A percentile compares a stretch with the other conserved stretches of the same genome.
These are phyloP conservation scores for Spergularia azorica DNA, from an alignment of 179 eudicot species.

Conservation along the genomic window DNA sequence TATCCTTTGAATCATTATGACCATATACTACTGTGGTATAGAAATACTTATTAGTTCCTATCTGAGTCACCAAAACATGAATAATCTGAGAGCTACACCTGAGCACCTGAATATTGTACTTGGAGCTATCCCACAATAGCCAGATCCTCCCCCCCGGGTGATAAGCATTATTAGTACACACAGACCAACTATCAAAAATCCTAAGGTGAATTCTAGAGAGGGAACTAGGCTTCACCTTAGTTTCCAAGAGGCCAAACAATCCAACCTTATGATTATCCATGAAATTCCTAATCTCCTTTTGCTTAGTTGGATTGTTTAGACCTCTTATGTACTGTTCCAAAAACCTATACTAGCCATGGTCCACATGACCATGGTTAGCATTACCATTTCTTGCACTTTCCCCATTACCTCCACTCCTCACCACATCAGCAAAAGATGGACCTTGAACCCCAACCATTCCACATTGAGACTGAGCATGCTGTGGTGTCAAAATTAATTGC, in stretches of 20 bases:
- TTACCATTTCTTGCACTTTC: background rate
- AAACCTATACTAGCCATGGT: no score
- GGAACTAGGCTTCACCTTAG: background rate
- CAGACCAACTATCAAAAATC: background rate
- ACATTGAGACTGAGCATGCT: no score
- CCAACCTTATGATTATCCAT: background rate
- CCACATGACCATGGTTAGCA: background rate
- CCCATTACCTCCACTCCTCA: conserved; percentile 4
- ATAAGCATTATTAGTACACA: background rate
- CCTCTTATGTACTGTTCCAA: background rate
- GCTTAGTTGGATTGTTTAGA: background rate
- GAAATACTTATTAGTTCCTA: no score
- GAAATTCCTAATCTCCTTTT: no score
- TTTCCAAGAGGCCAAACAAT: background rate
- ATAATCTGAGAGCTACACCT: background rate
- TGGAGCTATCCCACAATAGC: background rate
- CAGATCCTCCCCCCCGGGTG: background rate
- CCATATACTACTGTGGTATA: no score
- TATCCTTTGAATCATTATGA: no score
- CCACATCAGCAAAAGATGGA: no score
- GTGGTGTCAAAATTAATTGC: no score
- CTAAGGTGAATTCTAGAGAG: background rate
- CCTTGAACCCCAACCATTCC: no score
- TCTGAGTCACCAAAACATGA: background rate
- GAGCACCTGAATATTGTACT: background rate